phyloP scores from a whole-genome alignment of 768 basidiomycete species.

The Pisolithus microcarpus region DNA sequence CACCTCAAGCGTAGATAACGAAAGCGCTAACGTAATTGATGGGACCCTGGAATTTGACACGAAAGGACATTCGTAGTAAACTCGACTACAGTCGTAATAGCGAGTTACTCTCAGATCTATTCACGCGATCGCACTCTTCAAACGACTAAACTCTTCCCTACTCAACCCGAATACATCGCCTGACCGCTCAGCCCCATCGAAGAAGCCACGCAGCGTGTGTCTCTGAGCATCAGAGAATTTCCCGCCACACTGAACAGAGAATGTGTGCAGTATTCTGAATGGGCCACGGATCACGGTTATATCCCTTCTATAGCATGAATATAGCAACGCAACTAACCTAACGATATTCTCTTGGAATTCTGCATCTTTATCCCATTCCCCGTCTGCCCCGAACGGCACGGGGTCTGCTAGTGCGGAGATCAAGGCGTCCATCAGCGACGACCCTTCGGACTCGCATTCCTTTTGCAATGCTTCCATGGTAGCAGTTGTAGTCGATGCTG shows the following conservation, averaged over 20 bases:
- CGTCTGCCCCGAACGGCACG: constrained; percentile 59
- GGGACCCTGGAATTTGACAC: too few relatives aligned
- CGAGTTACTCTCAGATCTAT: background rate
- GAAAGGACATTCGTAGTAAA: too few relatives aligned
- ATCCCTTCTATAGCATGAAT: background rate
- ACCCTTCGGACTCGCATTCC: constrained; percentile 24
- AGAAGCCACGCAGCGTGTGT: constrained; percentile 19
- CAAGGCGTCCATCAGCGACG: constrained; percentile 40
- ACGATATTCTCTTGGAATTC: constrained; percentile 63
- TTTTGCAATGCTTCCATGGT: constrained; percentile 42
- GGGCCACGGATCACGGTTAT: background rate
- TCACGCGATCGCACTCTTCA: constrained; percentile 20
- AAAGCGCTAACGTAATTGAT: too few relatives aligned
- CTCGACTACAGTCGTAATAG: background rate
- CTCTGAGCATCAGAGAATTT: constrained; percentile 26
- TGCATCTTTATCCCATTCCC: constrained; percentile 52
- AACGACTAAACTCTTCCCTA: constrained; percentile 17
- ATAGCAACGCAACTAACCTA: constrained; percentile 30
- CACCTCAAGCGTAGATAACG: too few relatives aligned
- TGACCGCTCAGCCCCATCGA: constrained; percentile 15
- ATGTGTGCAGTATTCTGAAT: constrained; percentile 47
- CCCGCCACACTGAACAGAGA: constrained; percentile 36
- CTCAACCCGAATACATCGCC: constrained; percentile 24
- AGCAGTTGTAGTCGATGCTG: constrained; percentile 43
- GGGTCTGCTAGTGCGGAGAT: constrained; percentile 49